Evolutionary conservation across 805 yeast genomes (phyloP).

Genomic region (Cyberlindnera maclurae): DNA sequence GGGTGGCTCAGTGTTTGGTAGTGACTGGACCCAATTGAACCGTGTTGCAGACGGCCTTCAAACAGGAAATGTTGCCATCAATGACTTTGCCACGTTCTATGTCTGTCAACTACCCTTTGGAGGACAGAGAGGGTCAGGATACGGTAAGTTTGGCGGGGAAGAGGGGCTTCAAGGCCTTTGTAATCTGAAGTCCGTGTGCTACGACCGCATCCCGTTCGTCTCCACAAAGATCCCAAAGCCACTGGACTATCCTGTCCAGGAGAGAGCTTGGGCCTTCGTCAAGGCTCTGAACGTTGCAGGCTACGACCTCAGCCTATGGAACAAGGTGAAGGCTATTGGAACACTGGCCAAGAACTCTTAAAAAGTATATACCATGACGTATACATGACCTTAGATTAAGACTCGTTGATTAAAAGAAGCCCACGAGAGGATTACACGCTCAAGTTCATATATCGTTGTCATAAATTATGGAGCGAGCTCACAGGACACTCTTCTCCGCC

Average conservation of each 20-base stretch:
- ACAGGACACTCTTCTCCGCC: constrained; percentile 40
- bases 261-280: constrained; percentile 87
- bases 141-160: constrained; percentile 96
- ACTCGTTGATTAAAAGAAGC: not conserved
- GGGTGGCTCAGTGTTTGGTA: constrained; percentile 87
- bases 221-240: constrained; percentile 83
- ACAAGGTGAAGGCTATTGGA: constrained; percentile 47
- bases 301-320: constrained; percentile 71
- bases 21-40: constrained; percentile 47
- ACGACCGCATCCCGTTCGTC: constrained; percentile 72
- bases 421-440: not conserved
- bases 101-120: constrained; percentile 97
- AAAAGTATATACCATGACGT: not conserved
- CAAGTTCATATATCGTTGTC: too few relatives aligned
- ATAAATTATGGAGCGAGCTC: constrained; percentile 8
- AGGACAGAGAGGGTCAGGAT: constrained; percentile 88
- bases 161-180: constrained; percentile 93
- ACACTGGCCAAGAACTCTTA: constrained; percentile 40
- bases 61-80: constrained; percentile 92
- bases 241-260: constrained; percentile 84
- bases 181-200: constrained; percentile 78
- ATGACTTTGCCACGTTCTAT: constrained; percentile 95
- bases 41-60: constrained; percentile 55
- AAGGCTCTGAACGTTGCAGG: constrained; percentile 77
- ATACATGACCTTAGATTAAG: too few relatives aligned